A percentile compares a stretch with the other conserved stretches of the same genome.
These are phyloP conservation scores for Vigna radiata DNA, from an alignment of 306 rosid genomes.

Conservation along the genomic window DNA sequence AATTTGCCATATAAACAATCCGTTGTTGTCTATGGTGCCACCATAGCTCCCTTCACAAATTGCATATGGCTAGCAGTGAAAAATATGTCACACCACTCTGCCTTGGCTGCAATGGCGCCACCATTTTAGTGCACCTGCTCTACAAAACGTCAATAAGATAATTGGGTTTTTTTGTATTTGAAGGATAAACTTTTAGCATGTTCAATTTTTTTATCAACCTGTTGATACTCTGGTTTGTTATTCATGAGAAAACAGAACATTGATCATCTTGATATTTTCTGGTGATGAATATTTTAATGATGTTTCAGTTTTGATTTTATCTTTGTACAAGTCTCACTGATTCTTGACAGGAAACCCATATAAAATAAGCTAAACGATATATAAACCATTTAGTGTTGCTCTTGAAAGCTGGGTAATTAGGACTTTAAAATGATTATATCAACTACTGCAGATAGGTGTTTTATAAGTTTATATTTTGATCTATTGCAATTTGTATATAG, in stretches of 20 bases:
- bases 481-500: constrained; percentile 7
- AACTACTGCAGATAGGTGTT: constrained; percentile 23
- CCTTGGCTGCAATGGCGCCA: too few species aligned
- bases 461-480: neutral
- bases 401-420: constrained; percentile 22
- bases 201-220: constrained; percentile 18
- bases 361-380: constrained; percentile 19
- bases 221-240: constrained; percentile 13
- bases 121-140: neutral
- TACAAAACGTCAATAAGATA: neutral
- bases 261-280: constrained; percentile 21
- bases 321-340: constrained; percentile 10
- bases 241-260: constrained; percentile 30
- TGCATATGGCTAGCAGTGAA: too few species aligned
- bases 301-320: constrained; percentile 17
- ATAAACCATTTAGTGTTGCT: constrained; percentile 12
- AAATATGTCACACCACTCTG: too few species aligned
- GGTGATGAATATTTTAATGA: neutral
- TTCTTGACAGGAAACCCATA: neutral
- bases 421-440: constrained; percentile 24
- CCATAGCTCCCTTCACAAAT: too few species aligned
- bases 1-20: too few species aligned
- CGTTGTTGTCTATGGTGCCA: too few species aligned
- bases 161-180: neutral
- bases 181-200: constrained; percentile 12